Conservation (phyloP, 2,329 filamentous ascomycete genomes). For the Cladophialophora yegresii region DNA sequence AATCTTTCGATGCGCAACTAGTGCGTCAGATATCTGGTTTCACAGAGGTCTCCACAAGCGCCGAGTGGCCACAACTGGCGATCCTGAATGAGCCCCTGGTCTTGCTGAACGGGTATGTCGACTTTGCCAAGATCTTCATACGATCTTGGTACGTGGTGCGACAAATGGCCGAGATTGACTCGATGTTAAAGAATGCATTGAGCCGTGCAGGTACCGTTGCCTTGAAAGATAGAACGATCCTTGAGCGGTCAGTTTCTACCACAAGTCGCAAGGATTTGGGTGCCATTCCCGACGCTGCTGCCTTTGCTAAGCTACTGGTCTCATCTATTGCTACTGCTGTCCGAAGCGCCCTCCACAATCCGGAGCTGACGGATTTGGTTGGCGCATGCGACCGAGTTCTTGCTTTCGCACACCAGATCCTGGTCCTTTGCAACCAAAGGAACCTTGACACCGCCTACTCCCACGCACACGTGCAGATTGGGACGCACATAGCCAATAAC, state of each 20-base stretch:
- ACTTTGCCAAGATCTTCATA: constrained; percentile 10
- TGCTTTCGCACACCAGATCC: constrained; percentile 54
- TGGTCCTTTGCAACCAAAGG: constrained; percentile 45
- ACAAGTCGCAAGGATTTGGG: not conserved
- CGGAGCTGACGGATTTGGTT: constrained; percentile 2
- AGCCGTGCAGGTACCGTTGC: not conserved
- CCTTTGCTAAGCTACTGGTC: constrained; percentile 18
- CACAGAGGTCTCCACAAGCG: not conserved
- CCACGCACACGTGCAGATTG: constrained; percentile 55
- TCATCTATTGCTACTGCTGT: not conserved
- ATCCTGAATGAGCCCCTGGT: constrained; percentile 24
- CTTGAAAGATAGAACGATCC: constrained; percentile 21
- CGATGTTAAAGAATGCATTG: constrained; percentile 8
- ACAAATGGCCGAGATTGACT: constrained; percentile 14
- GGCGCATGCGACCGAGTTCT: constrained; percentile 39
- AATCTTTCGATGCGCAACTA: not conserved
- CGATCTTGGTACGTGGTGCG: constrained; percentile 23
- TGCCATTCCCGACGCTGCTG: constrained; percentile 6
- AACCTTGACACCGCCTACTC: constrained; percentile 57
- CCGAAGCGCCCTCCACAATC: not conserved
- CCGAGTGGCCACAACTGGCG: constrained; percentile 14
- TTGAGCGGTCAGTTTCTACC: constrained; percentile 20
- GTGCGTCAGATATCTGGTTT: constrained; percentile 8
- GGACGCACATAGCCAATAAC: constrained; percentile 42
- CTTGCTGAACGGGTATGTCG: constrained; percentile 3